These are phyloP conservation scores for Haberlea rhodopensis DNA, from an alignment of 257 asterid species.

Conservation along the genomic window DNA sequence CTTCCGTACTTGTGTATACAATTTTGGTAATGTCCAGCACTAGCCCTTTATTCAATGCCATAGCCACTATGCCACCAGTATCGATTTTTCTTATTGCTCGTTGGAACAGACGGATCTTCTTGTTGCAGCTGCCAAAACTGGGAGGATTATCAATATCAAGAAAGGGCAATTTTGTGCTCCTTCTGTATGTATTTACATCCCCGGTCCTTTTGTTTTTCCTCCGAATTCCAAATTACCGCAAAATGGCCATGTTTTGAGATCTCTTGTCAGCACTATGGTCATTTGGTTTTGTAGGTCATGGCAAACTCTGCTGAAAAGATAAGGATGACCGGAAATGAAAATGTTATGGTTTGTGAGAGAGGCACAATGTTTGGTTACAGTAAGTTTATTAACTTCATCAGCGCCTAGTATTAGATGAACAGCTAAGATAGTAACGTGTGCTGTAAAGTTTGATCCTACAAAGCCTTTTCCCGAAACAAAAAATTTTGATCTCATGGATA, in stretches of 20 bases:
- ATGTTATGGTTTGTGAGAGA: constrained; percentile 98
- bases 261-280: constrained; percentile 14
- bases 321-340: constrained; percentile 90
- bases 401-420: not conserved
- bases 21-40: not conserved
- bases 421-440: not conserved
- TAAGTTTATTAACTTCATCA: constrained; percentile 37
- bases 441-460: not conserved
- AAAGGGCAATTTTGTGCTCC: constrained; percentile 97
- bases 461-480: not conserved
- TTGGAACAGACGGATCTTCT: constrained; percentile 80
- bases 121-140: constrained; percentile 93
- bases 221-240: not conserved
- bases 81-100: constrained; percentile 21
- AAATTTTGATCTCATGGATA: not conserved
- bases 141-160: constrained; percentile 78
- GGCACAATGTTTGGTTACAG: constrained; percentile 99
- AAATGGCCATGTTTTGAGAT: constrained; percentile 3
- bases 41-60: constrained; percentile 7
- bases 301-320: constrained; percentile 86
- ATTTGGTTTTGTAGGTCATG: constrained; percentile 66
- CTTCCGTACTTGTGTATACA: not conserved
- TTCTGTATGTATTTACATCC: constrained; percentile 42
- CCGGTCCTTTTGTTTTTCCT: not conserved
- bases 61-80: not conserved